Base-by-base conservation (phyloP, 352 stramenopile genomes). In the Pythium scleroteichum region DNA sequence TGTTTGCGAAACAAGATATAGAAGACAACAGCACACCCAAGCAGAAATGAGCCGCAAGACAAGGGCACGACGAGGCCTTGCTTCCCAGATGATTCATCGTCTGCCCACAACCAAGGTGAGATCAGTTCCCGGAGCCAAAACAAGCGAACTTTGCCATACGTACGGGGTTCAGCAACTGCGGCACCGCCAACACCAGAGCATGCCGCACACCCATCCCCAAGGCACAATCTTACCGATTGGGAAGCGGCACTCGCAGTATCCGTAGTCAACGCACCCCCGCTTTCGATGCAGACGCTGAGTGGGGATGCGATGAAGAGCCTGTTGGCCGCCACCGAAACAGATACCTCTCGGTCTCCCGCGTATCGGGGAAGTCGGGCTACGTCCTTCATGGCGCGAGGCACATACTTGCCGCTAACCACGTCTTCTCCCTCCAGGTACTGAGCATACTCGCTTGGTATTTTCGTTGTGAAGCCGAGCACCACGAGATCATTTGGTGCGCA, bases 1-100 rank as follows among this genome's bases (percentile, higher is more conserved):
- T 71, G 69, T 63, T 64, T 76, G 17, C 72, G 73, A 48, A 76
- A 68, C 23, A 89, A 53, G 16, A 75, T 12, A 64, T 76, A 74
- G 32, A 85, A 59, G 67, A 75, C 17, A 84, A 26, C 20, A 85
- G 39, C 16, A 85, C 29, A 10, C 10, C 29, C 29, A 10, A 35
- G 29, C 29, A 35, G 29, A 10, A 35, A 35, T 35, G 29, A 35
- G 10, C 29, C 29, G 29, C 29, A 85, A 58, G 67, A 75, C 17
- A 84, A 27, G n/a, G 83, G 39, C 14, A 85, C 57, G 20, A 80
- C 68, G 10, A 84, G 53, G 1, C 51, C 58, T 20, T 69, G 60
- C 38, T 76, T 69, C 3, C 45, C 23, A 9, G 46, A 27, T 0
- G 62, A 64, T 17, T n/a, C 58, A 53, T 51, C 53, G 10, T 35